Percentiles rank a stretch among this genome's conserved stretches.
Evolutionary conservation across 305 asterid genomes (phyloP).

Genomic region (Fraxinus floribunda): DNA sequence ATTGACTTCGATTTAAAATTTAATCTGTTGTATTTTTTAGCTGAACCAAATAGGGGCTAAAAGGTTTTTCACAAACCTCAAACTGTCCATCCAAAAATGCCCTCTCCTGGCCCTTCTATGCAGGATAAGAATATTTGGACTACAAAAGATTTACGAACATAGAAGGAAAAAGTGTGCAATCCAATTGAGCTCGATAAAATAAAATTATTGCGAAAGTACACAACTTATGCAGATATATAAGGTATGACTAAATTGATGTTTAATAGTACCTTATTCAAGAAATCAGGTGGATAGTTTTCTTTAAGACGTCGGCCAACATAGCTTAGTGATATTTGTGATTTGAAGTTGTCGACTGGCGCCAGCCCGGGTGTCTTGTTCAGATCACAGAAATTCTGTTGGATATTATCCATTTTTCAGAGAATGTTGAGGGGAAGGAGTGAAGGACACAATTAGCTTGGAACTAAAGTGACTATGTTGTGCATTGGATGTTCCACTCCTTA

Average conservation of each 20-base stretch:
- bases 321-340: not conserved
- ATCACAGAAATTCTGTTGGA: conserved; percentile 11
- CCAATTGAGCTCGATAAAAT: not conserved
- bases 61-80: not conserved
- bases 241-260: not conserved
- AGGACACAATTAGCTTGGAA: not conserved
- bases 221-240: not conserved
- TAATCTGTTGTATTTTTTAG: not conserved
- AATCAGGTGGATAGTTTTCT: conserved; percentile 40
- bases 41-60: not conserved
- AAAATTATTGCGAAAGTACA: not conserved
- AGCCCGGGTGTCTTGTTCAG: not conserved
- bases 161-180: not conserved
- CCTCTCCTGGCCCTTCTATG: not conserved
- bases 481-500: not conserved
- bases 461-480: not conserved
- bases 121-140: not conserved
- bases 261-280: conserved; percentile 53
- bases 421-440: not conserved
- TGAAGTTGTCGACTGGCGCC: conserved; percentile 27
- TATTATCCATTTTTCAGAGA: conserved; percentile 35
- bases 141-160: not conserved
- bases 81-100: not conserved
- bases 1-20: too few species aligned
- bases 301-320: not conserved